Conservation (phyloP, 345 rosid genomes). For the Eucalyptus regnans region DNA sequence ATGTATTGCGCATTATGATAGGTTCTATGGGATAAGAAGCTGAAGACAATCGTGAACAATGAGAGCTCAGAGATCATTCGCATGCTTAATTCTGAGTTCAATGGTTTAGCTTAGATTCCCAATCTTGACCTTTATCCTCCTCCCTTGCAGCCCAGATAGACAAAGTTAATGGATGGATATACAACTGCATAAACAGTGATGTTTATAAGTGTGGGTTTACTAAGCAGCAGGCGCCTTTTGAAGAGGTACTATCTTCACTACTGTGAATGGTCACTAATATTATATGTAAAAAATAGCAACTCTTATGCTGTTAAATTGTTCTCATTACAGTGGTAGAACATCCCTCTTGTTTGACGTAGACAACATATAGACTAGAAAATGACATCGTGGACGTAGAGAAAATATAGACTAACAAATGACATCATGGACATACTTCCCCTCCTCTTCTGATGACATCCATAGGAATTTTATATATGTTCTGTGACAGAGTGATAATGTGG, state of each 20-base stretch:
- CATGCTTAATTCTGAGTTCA: slow-evolving; percentile 35
- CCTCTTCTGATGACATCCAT: neutral
- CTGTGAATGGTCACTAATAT: neutral
- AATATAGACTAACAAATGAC: too few species aligned
- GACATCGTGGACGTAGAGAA: neutral
- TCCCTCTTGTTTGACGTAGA: neutral
- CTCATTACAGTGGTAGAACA: neutral
- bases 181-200: slow-evolving; percentile 19
- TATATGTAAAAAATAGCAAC: neutral
- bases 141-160: slow-evolving; percentile 15
- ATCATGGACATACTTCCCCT: neutral
- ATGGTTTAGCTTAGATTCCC: slow-evolving; percentile 28
- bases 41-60: slow-evolving; percentile 27
- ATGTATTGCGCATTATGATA: neutral
- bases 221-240: slow-evolving; percentile 23
- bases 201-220: slow-evolving; percentile 41
- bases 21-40: slow-evolving; percentile 47
- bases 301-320: neutral
- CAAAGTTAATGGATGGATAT: slow-evolving; percentile 23
- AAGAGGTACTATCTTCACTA: slow-evolving; percentile 12
- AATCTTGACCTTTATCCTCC: slow-evolving; percentile 25
- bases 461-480: neutral
- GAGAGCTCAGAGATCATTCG: slow-evolving; percentile 38
- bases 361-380: neutral
- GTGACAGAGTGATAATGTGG: neutral